These are phyloP conservation scores for Agroathelia rolfsii DNA, from an alignment of 1,284 basidiomycete species.

Conservation along the genomic window DNA sequence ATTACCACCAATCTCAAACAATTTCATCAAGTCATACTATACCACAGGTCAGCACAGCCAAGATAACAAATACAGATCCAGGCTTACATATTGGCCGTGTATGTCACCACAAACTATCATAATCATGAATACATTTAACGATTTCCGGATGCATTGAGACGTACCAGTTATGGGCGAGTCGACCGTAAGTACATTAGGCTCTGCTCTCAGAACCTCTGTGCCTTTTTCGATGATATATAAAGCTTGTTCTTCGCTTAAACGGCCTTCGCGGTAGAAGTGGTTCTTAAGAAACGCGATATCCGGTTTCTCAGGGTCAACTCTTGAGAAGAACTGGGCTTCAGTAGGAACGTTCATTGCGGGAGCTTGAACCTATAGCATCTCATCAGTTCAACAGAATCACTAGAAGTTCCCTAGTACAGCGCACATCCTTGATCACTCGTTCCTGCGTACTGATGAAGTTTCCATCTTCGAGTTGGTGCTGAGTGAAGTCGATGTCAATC, in stretches of 20 bases:
- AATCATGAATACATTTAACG: constrained; percentile 5
- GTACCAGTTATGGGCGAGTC: constrained; percentile 90
- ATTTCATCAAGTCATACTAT: constrained; percentile 89
- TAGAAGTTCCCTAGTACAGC: constrained; percentile 15
- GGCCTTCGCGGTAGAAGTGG: constrained; percentile 95
- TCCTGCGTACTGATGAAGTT: constrained; percentile 79
- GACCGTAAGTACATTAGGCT: constrained; percentile 82
- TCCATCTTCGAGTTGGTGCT: constrained; percentile 84
- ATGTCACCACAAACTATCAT: constrained; percentile 81
- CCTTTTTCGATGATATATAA: constrained; percentile 78
- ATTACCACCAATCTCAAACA: constrained; percentile 91
- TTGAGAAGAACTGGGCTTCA: constrained; percentile 87
- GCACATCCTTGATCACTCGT: constrained; percentile 75
- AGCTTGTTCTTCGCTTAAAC: constrained; percentile 85
- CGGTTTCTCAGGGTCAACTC: constrained; percentile 78
- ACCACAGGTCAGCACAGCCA: too few relatives aligned
- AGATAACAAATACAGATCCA: constrained; percentile 7
- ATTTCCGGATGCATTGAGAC: constrained; percentile 14
- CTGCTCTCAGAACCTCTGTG: constrained; percentile 67
- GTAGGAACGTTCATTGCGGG: constrained; percentile 90
- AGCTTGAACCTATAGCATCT: constrained; percentile 69
- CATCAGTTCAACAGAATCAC: constrained; percentile 3
- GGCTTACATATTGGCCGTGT: constrained; percentile 86
- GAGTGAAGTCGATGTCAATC: constrained; percentile 86
- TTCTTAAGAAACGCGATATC: constrained; percentile 97